A percentile compares a stretch with the other conserved stretches of the same genome.
phyloP scores from a whole-genome alignment of 1,139 yeast genomes.

The Pneumocystis wakefieldiae region DNA sequence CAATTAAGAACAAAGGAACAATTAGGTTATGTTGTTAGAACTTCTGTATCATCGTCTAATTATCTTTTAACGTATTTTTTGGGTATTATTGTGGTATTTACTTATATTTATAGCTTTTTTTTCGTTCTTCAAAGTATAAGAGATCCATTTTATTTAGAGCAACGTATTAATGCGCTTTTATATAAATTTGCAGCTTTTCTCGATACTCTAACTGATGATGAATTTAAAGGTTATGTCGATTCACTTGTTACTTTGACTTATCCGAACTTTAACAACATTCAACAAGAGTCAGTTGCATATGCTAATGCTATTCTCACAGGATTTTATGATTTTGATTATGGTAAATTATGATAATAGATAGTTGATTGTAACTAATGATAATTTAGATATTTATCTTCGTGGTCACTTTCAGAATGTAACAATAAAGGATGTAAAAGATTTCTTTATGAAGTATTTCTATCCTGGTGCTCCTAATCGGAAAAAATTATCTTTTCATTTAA shows the following conservation, averaged over 20 bases:
- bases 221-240: constrained; percentile 50
- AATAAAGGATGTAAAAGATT: constrained; percentile 41
- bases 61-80: not conserved
- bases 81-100: not conserved
- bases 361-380: constrained; percentile 13
- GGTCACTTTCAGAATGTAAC: constrained; percentile 40
- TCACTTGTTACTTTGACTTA: constrained; percentile 52
- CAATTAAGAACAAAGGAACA: constrained; percentile 87
- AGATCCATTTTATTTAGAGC: constrained; percentile 56
- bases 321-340: constrained; percentile 45
- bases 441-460: constrained; percentile 36
- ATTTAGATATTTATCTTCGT: constrained; percentile 38
- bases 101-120: constrained; percentile 33
- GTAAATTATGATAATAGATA: not conserved
- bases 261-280: constrained; percentile 52
- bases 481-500: constrained; percentile 50
- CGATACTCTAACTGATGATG: constrained; percentile 38
- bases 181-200: constrained; percentile 27
- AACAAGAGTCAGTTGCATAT: constrained; percentile 56
- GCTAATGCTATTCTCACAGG: constrained; percentile 57
- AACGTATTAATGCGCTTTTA: constrained; percentile 59
- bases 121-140: constrained; percentile 79
- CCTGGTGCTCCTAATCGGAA: constrained; percentile 29
- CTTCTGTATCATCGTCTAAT: constrained; percentile 49
- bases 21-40: constrained; percentile 76